Percentiles rank a stretch among this genome's conserved stretches.
These are phyloP conservation scores for Petunia secreta DNA, from an alignment of 257 asterid genomes.

Conservation along the genomic window DNA sequence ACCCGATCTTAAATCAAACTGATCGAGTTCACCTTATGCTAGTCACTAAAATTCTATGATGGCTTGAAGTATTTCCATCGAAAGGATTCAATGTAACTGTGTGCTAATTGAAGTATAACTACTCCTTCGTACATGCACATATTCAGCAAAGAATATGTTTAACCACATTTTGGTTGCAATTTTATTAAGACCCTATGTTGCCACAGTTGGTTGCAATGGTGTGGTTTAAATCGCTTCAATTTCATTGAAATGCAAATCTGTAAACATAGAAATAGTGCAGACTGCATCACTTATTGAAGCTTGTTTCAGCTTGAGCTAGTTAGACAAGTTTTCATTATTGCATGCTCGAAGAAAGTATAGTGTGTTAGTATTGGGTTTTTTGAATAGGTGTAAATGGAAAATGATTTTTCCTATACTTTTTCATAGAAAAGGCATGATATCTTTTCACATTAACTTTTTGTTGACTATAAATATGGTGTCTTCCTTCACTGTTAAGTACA, in stretches of 20 bases:
- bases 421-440: too few relatives aligned
- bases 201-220: constrained; percentile 4
- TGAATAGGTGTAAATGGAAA: too few relatives aligned
- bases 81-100: too few relatives aligned
- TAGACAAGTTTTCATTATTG: neutral
- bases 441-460: too few relatives aligned
- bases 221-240: neutral
- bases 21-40: constrained; percentile 1
- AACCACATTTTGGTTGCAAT: neutral
- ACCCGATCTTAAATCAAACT: too few relatives aligned
- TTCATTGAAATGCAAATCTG: neutral
- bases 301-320: constrained; percentile 11
- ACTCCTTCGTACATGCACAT: neutral
- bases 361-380: neutral
- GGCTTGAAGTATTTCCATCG: too few relatives aligned
- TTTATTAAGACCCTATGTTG: neutral
- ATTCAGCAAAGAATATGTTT: neutral
- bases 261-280: neutral
- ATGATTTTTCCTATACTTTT: too few relatives aligned
- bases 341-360: neutral
- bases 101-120: neutral
- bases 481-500: too few relatives aligned
- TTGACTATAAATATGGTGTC: too few relatives aligned
- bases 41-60: neutral
- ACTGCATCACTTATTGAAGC: neutral